phyloP scores from a whole-genome alignment of 1,284 basidiomycete genomes.

The Thelephora terrestris region DNA sequence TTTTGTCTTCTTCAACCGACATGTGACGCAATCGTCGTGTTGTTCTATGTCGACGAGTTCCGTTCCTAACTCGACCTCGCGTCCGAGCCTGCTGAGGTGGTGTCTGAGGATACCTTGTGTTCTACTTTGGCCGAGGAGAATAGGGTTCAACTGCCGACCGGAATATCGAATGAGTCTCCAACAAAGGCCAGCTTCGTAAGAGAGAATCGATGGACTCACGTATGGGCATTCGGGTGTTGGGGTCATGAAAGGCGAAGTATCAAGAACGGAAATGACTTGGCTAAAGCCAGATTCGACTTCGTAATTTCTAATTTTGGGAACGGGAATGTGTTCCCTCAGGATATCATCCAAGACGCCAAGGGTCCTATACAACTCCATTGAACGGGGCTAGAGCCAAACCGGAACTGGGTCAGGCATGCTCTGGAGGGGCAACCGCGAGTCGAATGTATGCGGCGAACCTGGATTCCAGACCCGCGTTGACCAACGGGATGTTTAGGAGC shows the following conservation, averaged over 20 bases:
- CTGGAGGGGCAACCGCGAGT: background rate
- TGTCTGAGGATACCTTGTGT: slow-evolving; percentile 21
- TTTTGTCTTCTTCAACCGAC: slow-evolving; percentile 8
- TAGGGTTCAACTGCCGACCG: slow-evolving; percentile 4
- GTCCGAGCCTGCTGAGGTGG: slow-evolving; percentile 17
- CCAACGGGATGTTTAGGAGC: slow-evolving; percentile 12
- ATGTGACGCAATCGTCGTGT: slow-evolving; percentile 14
- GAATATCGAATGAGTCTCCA: slow-evolving; percentile 1
- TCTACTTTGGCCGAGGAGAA: slow-evolving; percentile 19
- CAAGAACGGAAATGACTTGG: slow-evolving; percentile 7
- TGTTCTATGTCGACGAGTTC: slow-evolving; percentile 21
- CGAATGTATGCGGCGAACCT: slow-evolving; percentile 12
- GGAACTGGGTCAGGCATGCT: background rate
- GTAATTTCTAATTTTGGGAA: slow-evolving; percentile 8
- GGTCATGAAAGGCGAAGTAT: slow-evolving; percentile 2
- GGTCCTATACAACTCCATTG: slow-evolving; percentile 14
- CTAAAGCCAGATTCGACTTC: slow-evolving; percentile 13
- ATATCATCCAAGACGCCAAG: slow-evolving; percentile 13
- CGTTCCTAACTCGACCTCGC: slow-evolving; percentile 21
- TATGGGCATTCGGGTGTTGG: slow-evolving; percentile 15
- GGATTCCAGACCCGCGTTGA: slow-evolving; percentile 20
- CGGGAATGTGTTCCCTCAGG: background rate
- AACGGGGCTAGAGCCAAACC: slow-evolving; percentile 9
- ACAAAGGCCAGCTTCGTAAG: background rate
- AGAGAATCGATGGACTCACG: slow-evolving; percentile 8